phyloP scores from a whole-genome alignment of 371 early-diverging fungal species.

The Syncephalastrum sp. region DNA sequence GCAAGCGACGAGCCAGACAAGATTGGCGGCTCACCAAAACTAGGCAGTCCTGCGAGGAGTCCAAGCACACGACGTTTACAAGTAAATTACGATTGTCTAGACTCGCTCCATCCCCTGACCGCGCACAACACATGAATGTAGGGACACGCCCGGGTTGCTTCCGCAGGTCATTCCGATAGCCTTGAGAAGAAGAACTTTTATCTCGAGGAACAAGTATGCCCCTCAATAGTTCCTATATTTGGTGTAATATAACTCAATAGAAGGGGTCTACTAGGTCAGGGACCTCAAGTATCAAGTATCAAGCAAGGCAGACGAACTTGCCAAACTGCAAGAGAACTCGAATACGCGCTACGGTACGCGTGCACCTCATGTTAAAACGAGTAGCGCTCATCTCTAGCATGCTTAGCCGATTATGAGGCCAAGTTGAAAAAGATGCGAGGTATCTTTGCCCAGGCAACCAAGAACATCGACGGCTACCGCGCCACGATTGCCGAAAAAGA shows the following conservation, averaged over 20 bases:
- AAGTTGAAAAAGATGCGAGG: conserved; percentile 52
- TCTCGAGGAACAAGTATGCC: conserved; percentile 31
- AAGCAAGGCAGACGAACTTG: conserved; percentile 25
- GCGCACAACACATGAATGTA: no score
- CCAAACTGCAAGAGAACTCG: conserved; percentile 29
- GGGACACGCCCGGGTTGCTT: no score
- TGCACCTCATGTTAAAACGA: no score
- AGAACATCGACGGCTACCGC: conserved; percentile 58
- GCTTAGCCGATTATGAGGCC: conserved; percentile 41
- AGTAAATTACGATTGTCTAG: no score
- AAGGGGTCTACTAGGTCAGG: conserved; percentile 22
- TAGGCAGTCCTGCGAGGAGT: no score
- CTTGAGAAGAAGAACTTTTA: conserved; percentile 27
- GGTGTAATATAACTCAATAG: background rate
- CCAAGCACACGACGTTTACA: no score
- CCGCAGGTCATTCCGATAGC: conserved; percentile 1
- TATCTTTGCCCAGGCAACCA: conserved; percentile 65
- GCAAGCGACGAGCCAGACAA: no score
- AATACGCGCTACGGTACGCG: conserved; percentile 12
- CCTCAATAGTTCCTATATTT: background rate
- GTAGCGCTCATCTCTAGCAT: background rate
- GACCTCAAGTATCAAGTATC: conserved; percentile 42
- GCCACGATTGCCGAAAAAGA: conserved; percentile 56
- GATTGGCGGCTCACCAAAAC: no score
- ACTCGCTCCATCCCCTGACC: no score